Evolutionary conservation across 2,329 filamentous ascomycete genomes (phyloP).

Genomic region (Paraconiothyrium sp.): DNA sequence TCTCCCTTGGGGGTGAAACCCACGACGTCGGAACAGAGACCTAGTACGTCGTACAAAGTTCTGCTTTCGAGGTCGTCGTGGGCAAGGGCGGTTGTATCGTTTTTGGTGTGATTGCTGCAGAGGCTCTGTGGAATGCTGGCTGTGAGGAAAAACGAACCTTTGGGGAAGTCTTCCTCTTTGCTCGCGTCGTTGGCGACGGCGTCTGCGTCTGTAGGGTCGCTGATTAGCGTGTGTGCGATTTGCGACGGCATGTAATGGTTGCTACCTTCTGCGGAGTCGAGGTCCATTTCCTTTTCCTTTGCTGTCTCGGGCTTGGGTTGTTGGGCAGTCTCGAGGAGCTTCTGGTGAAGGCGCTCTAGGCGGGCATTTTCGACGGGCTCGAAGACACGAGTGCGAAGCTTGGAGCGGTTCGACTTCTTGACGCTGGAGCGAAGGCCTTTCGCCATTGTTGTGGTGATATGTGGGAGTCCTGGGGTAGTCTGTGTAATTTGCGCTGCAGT

Average conservation of each 20-base stretch:
- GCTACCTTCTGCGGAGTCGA: slow-evolving; percentile 54
- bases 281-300: slow-evolving; percentile 55
- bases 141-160: slow-evolving; percentile 33
- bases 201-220: slow-evolving; percentile 10
- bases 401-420: slow-evolving; percentile 83
- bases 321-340: slow-evolving; percentile 80
- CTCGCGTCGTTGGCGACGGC: slow-evolving; percentile 15
- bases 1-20: slow-evolving; percentile 49
- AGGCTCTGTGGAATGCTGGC: slow-evolving; percentile 40
- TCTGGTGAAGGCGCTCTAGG: slow-evolving; percentile 83
- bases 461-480: slow-evolving; percentile 18
- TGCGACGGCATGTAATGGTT: not conserved
- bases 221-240: slow-evolving; percentile 6
- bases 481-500: not conserved
- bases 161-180: slow-evolving; percentile 17
- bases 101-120: slow-evolving; percentile 22
- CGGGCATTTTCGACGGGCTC: slow-evolving; percentile 82
- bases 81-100: slow-evolving; percentile 18
- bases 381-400: slow-evolving; percentile 83
- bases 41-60: slow-evolving; percentile 50
- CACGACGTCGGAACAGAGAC: slow-evolving; percentile 50
- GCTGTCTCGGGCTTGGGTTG: slow-evolving; percentile 71
- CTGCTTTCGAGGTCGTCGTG: slow-evolving; percentile 34
- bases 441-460: slow-evolving; percentile 76
- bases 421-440: slow-evolving; percentile 83